These are phyloP conservation scores for Orbilia quercus DNA, from an alignment of 2,329 filamentous ascomycete genomes.

Conservation along the genomic window DNA sequence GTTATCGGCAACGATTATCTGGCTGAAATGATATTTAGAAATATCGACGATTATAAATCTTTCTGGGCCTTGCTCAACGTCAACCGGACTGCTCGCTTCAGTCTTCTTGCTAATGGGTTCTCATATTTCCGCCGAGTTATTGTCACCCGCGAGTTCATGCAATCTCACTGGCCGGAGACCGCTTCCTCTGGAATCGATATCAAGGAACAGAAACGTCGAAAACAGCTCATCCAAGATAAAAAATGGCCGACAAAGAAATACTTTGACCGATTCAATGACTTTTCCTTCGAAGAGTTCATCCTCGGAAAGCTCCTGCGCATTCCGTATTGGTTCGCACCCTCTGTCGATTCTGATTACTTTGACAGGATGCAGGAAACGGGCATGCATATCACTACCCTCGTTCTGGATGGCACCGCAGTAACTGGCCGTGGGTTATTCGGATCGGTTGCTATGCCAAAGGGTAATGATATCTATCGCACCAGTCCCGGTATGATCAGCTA, in stretches of 20 bases:
- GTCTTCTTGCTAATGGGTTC: slow-evolving; percentile 14
- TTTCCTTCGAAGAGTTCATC: slow-evolving; percentile 41
- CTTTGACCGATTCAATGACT: slow-evolving; percentile 45
- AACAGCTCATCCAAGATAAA: slow-evolving; percentile 8
- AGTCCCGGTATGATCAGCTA: slow-evolving; percentile 35
- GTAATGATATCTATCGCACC: slow-evolving; percentile 31
- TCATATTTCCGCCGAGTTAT: slow-evolving; percentile 12
- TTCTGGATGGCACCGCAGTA: slow-evolving; percentile 43
- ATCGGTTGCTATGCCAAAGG: slow-evolving; percentile 23
- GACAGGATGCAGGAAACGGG: slow-evolving; percentile 1
- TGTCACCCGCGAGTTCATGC: slow-evolving; percentile 11
- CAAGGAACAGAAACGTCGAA: slow-evolving; percentile 9
- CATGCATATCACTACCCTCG: slow-evolving; percentile 25
- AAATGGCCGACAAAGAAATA: slow-evolving; percentile 23
- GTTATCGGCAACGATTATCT: slow-evolving; percentile 37
- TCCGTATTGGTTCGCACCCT: slow-evolving; percentile 40
- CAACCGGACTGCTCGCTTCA: slow-evolving; percentile 11
- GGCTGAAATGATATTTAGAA: slow-evolving; percentile 11
- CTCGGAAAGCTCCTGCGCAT: slow-evolving; percentile 33
- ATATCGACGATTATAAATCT: slow-evolving; percentile 7
- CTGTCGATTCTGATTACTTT: slow-evolving; percentile 9
- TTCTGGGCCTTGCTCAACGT: slow-evolving; percentile 33
- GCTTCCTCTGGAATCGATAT: slow-evolving; percentile 17
- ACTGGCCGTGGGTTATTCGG: slow-evolving; percentile 51
- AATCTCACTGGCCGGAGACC: slow-evolving; percentile 14